A percentile compares a stretch with the other conserved stretches of the same genome.
phyloP scores from a whole-genome alignment of 2,329 filamentous ascomycete species.

The Elsinoe australis region DNA sequence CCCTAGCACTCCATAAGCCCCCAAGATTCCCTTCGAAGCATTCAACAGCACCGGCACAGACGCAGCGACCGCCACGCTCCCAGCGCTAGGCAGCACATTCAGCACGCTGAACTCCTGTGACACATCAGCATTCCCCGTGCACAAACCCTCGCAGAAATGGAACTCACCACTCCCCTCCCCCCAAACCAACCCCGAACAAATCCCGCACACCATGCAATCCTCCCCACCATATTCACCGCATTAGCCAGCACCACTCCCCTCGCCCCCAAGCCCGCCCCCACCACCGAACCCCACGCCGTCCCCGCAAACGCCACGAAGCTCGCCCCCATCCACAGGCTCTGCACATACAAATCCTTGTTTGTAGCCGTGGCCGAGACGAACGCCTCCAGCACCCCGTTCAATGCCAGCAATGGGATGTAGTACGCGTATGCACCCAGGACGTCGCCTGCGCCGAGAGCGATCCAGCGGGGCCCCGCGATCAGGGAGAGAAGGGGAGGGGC shows the following conservation, averaged over 20 bases:
- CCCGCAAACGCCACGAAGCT: conserved; percentile 71
- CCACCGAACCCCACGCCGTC: conserved; percentile 67
- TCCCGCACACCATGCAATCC: conserved; percentile 68
- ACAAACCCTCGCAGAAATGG: not conserved
- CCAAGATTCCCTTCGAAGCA: conserved; percentile 25
- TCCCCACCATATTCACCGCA: conserved; percentile 77
- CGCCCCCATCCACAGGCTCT: conserved; percentile 74
- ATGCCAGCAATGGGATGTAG: conserved; percentile 84
- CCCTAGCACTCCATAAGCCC: conserved; percentile 35
- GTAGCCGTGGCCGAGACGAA: conserved; percentile 85
- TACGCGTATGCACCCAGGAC: conserved; percentile 78
- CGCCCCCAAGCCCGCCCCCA: conserved; percentile 62
- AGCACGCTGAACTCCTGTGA: conserved; percentile 24
- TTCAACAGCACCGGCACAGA: conserved; percentile 34
- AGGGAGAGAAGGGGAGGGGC: conserved; percentile 66
- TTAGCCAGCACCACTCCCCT: conserved; percentile 79
- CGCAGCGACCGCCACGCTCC: conserved; percentile 32
- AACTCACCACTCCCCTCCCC: conserved; percentile 32
- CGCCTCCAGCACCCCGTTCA: conserved; percentile 86
- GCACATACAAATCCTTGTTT: conserved; percentile 62
- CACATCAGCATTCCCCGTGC: not conserved
- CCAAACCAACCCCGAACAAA: conserved; percentile 65
- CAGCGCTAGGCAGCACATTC: conserved; percentile 28
- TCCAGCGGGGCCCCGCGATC: conserved; percentile 72
- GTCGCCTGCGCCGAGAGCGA: conserved; percentile 59